phyloP scores from a whole-genome alignment of 768 basidiomycete genomes.

The Sarcodon sp. region DNA sequence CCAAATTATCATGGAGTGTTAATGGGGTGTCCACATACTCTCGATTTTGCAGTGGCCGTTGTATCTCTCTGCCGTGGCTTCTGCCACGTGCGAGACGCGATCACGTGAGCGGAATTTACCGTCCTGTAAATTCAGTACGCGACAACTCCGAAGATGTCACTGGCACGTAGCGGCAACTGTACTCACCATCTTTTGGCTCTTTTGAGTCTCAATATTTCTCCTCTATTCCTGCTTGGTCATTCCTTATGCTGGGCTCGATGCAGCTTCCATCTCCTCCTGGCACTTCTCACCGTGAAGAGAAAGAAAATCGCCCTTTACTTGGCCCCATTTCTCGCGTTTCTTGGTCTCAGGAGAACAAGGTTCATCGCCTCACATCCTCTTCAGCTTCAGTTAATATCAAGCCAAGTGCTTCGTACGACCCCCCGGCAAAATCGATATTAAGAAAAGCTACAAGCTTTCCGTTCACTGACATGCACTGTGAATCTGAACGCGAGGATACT shows the following conservation, averaged over 20 bases:
- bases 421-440: slow-evolving; percentile 55
- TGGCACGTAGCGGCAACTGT: no score
- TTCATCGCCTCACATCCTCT: slow-evolving; percentile 25
- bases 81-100: not conserved
- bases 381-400: slow-evolving; percentile 8
- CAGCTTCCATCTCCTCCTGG: slow-evolving; percentile 46
- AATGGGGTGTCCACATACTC: no score
- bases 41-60: no score
- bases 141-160: no score
- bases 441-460: slow-evolving; percentile 35
- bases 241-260: not conserved
- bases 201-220: no score
- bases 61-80: not conserved
- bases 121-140: no score
- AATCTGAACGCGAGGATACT: slow-evolving; percentile 38
- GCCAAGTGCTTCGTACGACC: slow-evolving; percentile 23
- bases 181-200: no score
- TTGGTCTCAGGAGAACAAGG: slow-evolving; percentile 40
- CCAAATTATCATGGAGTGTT: no score
- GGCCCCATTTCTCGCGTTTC: slow-evolving; percentile 24
- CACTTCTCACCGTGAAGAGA: slow-evolving; percentile 40
- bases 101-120: not conserved
- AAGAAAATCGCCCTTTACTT: slow-evolving; percentile 28
- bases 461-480: slow-evolving; percentile 24
- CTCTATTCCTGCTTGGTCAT: no score